Conservation (phyloP, 2,329 filamentous ascomycete species). For the Pseudocercospora eumusae region DNA sequence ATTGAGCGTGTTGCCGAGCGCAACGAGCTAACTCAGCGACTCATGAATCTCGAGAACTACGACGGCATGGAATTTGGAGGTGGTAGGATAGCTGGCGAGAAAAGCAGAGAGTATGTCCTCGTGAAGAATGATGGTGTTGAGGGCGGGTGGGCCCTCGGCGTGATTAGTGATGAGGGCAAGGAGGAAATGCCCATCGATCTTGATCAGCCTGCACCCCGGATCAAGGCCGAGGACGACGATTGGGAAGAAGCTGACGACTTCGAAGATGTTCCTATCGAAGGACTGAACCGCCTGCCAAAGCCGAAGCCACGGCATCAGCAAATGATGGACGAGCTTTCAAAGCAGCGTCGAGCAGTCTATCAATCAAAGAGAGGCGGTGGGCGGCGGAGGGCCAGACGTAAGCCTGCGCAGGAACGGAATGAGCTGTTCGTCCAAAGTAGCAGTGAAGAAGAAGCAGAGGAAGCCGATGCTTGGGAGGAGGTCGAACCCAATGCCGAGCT, state of each 20-base stretch:
- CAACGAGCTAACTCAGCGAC: conserved; percentile 88
- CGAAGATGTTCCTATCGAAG: conserved; percentile 90
- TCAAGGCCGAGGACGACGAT: conserved; percentile 54
- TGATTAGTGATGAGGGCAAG: conserved; percentile 82
- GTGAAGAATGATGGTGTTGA: conserved; percentile 95
- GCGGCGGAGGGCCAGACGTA: conserved; percentile 27
- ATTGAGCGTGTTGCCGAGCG: conserved; percentile 91
- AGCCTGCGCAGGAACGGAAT: conserved; percentile 46
- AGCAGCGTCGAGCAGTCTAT: conserved; percentile 52
- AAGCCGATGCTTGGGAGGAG: conserved; percentile 46
- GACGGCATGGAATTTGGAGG: conserved; percentile 70
- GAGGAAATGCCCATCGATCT: conserved; percentile 90
- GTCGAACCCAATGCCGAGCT: conserved; percentile 52
- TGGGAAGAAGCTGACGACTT: conserved; percentile 72
- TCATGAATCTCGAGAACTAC: conserved; percentile 90
- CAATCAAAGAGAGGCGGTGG: conserved; percentile 41
- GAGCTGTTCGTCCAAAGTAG: conserved; percentile 58
- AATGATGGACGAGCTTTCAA: conserved; percentile 40
- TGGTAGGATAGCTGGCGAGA: conserved; percentile 76
- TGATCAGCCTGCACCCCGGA: conserved; percentile 61
- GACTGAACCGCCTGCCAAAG: conserved; percentile 79
- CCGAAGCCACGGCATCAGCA: conserved; percentile 39
- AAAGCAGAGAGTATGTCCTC: conserved; percentile 88
- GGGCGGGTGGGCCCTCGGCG: conserved; percentile 92
- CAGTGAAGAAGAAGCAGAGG: conserved; percentile 35